Evolutionary conservation across 2,329 filamentous ascomycete genomes (phyloP), one percentile per base, ranked within the genome.

Genomic region (Penicillium sclerotigenum): DNA sequence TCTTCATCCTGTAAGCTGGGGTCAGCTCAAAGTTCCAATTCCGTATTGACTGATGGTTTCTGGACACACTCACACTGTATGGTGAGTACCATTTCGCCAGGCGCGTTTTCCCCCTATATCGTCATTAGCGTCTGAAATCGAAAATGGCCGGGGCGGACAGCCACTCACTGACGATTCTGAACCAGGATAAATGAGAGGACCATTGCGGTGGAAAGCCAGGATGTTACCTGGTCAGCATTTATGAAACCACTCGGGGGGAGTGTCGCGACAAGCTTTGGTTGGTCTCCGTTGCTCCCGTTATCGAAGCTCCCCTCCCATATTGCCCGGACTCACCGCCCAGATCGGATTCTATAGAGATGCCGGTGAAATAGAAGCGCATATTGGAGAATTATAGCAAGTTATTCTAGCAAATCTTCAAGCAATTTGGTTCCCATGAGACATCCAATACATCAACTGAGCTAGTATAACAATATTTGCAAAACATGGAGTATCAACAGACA

Each of bases 71-170:
- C 75, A 84, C 83, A 77, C 87, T 95, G 81, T 97, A 99, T 59
- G 94, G 93, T 65, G 89, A 90, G 81, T 99, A 99, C 93, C 93
- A 99, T 80, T 99, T 99, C 63, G 94, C 94, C 63, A 99, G 84
- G 68, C 94, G 89, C 67, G 94, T 99, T 81, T 99, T 99, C 78
- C 94, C 94, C 83, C 93, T 97, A 61, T 64, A 64, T 33, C 58
- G 50, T 57, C 64, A 57, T 72, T 56, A 67, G 65, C 50, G 55
- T 50, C 41, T 37, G 40, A 13, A 42, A 48, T 33, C 24, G 9
- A 28, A 53, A 36, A 41, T 37, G 43, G 33, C 6, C 11, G 9
- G 7, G 8, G 18, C 26, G 10, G 11, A 22, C 29, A 33, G 34
- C n/a, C 18, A 66, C 73, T 66, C 75, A 93, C 89, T 96, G 91